A percentile compares a stretch with the other conserved stretches of the same genome.
phyloP scores from a whole-genome alignment of 2,329 filamentous ascomycete genomes.

The Rhynchosporium secalis region DNA sequence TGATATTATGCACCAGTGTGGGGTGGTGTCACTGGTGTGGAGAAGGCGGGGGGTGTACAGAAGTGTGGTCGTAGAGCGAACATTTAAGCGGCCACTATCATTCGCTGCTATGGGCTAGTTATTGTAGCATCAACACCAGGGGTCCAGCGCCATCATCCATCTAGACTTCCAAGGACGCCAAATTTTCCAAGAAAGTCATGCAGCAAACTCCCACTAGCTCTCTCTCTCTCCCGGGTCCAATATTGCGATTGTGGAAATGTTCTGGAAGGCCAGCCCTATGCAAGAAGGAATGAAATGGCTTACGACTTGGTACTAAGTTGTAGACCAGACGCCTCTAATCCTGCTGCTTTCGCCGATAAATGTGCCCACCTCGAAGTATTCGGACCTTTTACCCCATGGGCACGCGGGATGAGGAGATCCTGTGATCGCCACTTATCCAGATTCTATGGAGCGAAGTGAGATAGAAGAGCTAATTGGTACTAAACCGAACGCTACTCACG shows the following conservation, averaged over 20 bases:
- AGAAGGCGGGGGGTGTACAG: neutral
- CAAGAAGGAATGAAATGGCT: neutral
- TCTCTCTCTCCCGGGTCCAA: neutral
- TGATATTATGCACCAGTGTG: neutral
- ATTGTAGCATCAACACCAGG: neutral
- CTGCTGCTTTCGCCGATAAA: neutral
- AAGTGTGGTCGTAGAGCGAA: neutral
- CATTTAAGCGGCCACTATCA: neutral
- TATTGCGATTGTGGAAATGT: neutral
- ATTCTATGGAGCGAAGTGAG: too few species aligned
- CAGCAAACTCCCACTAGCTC: neutral
- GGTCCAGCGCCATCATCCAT: neutral
- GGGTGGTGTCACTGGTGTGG: neutral
- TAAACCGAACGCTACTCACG: neutral
- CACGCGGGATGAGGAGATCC: neutral
- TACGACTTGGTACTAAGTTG: too few species aligned
- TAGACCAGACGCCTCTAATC: neutral
- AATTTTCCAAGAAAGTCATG: neutral
- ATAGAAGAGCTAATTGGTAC: neutral
- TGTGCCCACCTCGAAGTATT: neutral
- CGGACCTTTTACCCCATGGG: too few species aligned
- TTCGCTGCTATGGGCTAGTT: neutral
- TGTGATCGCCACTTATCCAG: neutral
- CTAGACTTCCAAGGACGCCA: neutral
- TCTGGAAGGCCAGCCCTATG: conserved; percentile 8